phyloP scores from a whole-genome alignment of 768 basidiomycete species.

The Tylopilus intermedius region DNA sequence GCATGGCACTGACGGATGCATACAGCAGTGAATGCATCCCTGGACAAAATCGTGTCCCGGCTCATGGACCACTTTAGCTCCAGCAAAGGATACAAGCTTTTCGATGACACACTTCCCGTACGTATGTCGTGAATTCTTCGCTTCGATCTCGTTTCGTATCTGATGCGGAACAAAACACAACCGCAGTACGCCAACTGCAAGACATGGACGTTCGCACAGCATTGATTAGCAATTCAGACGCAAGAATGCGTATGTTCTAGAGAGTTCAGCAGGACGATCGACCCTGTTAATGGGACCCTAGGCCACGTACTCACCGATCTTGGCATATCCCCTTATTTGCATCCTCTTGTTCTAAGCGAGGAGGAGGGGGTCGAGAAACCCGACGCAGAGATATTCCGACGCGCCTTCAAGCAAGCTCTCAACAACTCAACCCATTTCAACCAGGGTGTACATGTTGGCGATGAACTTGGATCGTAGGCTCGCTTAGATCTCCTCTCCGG shows the following conservation, averaged over 20 bases:
- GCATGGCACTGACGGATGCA: conserved; percentile 15
- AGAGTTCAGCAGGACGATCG: background rate
- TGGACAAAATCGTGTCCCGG: conserved; percentile 51
- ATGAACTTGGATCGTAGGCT: conserved; percentile 61
- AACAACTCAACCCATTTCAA: background rate
- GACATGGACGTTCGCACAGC: conserved; percentile 47
- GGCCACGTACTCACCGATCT: conserved; percentile 56
- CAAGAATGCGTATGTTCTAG: conserved; percentile 55
- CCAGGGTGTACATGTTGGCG: conserved; percentile 69
- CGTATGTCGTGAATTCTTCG: conserved; percentile 22
- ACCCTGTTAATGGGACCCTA: conserved; percentile 22
- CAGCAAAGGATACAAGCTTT: conserved; percentile 61
- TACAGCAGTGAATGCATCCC: conserved; percentile 49
- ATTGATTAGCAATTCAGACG: conserved; percentile 69
- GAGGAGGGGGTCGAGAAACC: conserved; percentile 71
- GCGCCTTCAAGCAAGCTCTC: conserved; percentile 28
- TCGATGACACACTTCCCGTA: conserved; percentile 50
- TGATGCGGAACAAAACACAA: background rate
- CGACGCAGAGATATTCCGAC: conserved; percentile 49
- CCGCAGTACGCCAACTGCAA: conserved; percentile 43
- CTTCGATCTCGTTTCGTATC: background rate
- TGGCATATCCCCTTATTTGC: conserved; percentile 43
- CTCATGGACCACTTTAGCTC: conserved; percentile 70
- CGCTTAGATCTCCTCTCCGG: background rate
- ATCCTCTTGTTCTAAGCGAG: conserved; percentile 64